These are phyloP conservation scores for Cichorium intybus DNA, from an alignment of 140 eudicot genomes.

Conservation along the genomic window DNA sequence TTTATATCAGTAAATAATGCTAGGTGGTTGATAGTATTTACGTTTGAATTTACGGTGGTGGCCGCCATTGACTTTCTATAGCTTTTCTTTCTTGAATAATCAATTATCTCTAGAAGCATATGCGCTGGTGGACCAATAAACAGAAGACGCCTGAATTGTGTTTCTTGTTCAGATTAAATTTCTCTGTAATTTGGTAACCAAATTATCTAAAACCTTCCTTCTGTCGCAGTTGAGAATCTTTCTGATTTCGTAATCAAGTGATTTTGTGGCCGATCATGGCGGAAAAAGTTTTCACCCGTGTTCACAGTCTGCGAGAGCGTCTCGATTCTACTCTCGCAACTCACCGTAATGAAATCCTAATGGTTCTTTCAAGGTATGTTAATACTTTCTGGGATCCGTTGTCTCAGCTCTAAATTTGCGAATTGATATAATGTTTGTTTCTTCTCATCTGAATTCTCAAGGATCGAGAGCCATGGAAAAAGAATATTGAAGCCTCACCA, in stretches of 20 bases:
- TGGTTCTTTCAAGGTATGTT: slow-evolving; percentile 59
- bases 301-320: slow-evolving; percentile 90
- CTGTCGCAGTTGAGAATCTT: slow-evolving; percentile 23
- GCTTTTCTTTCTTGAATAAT: background rate
- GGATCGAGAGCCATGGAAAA: slow-evolving; percentile 79
- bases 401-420: background rate
- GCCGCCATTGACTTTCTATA: background rate
- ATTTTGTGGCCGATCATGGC: slow-evolving; percentile 38
- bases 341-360: slow-evolving; percentile 73
- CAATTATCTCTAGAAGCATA: background rate
- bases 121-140: background rate
- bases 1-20: background rate
- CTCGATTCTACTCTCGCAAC: slow-evolving; percentile 68
- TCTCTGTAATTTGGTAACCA: background rate
- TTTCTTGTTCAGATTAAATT: background rate
- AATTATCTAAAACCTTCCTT: background rate
- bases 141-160: background rate
- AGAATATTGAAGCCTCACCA: slow-evolving; percentile 82
- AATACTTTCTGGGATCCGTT: background rate
- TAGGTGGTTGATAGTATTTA: background rate
- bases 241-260: background rate
- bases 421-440: background rate
- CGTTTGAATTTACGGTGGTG: background rate
- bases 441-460: slow-evolving; percentile 15
- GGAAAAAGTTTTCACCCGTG: slow-evolving; percentile 69